Evolutionary conservation across 129 eudicot species (phyloP).

Genomic region (Helichrysum umbraculigerum): DNA sequence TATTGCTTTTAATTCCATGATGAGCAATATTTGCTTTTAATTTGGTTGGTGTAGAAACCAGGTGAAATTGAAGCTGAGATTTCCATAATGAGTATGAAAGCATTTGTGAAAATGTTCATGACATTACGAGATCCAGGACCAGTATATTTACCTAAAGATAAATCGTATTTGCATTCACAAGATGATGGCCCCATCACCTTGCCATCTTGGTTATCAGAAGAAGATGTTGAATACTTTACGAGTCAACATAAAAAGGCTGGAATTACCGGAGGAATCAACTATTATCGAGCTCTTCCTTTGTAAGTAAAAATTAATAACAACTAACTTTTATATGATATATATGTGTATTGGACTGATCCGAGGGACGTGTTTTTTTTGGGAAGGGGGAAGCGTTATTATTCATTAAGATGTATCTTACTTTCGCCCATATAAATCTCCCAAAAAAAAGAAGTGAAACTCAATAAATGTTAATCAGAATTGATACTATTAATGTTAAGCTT

Average conservation of each 20-base stretch:
- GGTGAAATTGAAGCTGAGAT: slow-evolving; percentile 61
- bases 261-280: slow-evolving; percentile 70
- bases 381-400: no score
- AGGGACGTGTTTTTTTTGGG: no score
- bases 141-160: slow-evolving; percentile 38
- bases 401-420: no score
- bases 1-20: background rate
- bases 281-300: slow-evolving; percentile 63
- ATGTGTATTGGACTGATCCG: no score
- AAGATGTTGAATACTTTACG: slow-evolving; percentile 52
- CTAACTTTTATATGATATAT: no score
- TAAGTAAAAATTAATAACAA: background rate
- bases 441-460: no score
- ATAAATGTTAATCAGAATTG: no score
- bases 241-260: slow-evolving; percentile 40
- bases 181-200: slow-evolving; percentile 26
- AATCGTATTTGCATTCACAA: slow-evolving; percentile 32
- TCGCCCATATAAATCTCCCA: no score
- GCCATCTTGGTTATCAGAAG: slow-evolving; percentile 66
- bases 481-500: no score
- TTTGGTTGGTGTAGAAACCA: slow-evolving; percentile 34
- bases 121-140: slow-evolving; percentile 45
- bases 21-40: background rate
- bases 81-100: slow-evolving; percentile 25
- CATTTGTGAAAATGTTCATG: slow-evolving; percentile 34